Conservation (phyloP, 345 rosid genomes). For the Populus simonii region DNA sequence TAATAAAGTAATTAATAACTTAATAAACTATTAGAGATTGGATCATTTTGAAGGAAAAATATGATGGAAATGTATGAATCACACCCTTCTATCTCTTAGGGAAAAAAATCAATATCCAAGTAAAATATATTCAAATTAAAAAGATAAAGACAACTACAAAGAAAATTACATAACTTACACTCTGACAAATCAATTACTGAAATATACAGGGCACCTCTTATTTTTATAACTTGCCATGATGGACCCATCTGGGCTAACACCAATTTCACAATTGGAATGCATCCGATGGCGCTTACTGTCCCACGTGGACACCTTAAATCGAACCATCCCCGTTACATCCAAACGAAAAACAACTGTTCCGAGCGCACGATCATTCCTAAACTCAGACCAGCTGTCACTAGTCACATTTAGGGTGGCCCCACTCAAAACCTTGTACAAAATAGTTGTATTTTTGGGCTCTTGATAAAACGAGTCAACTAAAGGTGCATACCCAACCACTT, state of each 20-base stretch:
- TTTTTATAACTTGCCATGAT: conserved; percentile 45
- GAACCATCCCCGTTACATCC: conserved; percentile 48
- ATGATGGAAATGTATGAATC: too few species aligned
- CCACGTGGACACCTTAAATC: conserved; percentile 75
- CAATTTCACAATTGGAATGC: conserved; percentile 57
- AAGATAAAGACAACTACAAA: neutral
- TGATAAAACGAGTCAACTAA: conserved; percentile 48
- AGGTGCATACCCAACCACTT: conserved; percentile 48
- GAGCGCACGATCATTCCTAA: conserved; percentile 47
- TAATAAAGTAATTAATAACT: too few species aligned
- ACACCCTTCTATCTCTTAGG: too few species aligned
- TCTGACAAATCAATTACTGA: conserved; percentile 38
- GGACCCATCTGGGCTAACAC: conserved; percentile 63
- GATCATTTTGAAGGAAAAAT: too few species aligned
- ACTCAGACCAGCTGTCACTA: conserved; percentile 59
- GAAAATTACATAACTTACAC: neutral
- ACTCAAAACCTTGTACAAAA: conserved; percentile 36
- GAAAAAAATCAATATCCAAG: neutral
- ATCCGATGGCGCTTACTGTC: conserved; percentile 51
- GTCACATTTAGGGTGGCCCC: conserved; percentile 57
- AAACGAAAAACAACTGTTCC: conserved; percentile 63
- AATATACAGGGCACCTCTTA: conserved; percentile 72
- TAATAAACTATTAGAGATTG: too few species aligned
- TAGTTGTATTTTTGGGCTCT: conserved; percentile 67
- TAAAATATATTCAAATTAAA: neutral